Evolutionary conservation across 768 basidiomycete genomes (phyloP).

Genomic region (Zangia roseola): DNA sequence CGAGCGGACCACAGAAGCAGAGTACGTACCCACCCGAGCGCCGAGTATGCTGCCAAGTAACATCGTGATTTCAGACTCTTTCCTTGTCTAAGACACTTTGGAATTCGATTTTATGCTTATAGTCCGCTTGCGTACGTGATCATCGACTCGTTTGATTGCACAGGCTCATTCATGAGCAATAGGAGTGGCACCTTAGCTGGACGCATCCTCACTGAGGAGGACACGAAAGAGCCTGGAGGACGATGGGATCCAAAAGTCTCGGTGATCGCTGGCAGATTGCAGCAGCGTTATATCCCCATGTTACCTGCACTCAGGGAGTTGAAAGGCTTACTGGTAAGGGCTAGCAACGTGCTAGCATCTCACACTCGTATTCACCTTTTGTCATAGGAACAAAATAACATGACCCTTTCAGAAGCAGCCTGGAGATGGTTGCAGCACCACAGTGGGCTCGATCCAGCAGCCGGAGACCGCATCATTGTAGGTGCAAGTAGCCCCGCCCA

Average conservation of each 20-base stretch:
- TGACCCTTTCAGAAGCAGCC: constrained; percentile 14
- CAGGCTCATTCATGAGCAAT: background rate
- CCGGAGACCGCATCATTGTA: constrained; percentile 33
- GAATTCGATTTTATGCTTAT: constrained; percentile 39
- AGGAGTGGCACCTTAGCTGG: constrained; percentile 16
- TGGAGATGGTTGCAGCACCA: constrained; percentile 25
- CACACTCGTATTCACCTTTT: background rate
- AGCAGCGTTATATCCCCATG: constrained; percentile 4
- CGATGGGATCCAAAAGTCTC: constrained; percentile 14
- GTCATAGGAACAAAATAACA: constrained; percentile 8
- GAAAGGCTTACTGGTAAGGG: constrained; percentile 14
- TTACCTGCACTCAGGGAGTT: constrained; percentile 16
- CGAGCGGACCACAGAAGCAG: constrained; percentile 30
- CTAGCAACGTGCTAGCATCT: background rate
- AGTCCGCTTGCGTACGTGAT: constrained; percentile 21
- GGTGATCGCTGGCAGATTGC: background rate
- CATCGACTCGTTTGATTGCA: background rate
- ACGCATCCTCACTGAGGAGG: constrained; percentile 4
- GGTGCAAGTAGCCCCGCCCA: constrained; percentile 37
- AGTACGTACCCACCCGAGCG: background rate
- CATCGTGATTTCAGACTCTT: constrained; percentile 26
- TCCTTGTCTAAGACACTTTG: constrained; percentile 42
- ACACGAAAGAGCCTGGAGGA: constrained; percentile 1
- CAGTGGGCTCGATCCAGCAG: constrained; percentile 13
- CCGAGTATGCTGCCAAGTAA: too few species aligned